Conservation (phyloP, 768 basidiomycete species). For the Lanmaoa rubissima region DNA sequence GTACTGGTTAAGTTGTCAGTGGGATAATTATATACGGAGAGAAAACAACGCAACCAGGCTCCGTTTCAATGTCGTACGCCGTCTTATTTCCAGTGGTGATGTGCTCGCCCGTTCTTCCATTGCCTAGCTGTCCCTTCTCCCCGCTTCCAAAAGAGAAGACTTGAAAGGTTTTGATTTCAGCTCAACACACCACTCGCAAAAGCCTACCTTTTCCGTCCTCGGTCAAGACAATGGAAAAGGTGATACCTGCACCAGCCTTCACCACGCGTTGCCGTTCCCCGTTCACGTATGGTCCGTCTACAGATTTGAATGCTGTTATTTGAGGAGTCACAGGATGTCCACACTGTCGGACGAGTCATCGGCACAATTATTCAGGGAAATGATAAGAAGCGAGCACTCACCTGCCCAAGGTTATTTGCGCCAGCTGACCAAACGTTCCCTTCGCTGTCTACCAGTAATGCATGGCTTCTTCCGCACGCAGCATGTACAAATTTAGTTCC, state of each 20-base stretch:
- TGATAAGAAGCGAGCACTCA: conserved; percentile 32
- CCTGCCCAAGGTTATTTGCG: conserved; percentile 78
- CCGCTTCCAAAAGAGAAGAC: conserved; percentile 90
- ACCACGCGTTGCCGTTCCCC: conserved; percentile 65
- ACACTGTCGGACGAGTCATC: conserved; percentile 45
- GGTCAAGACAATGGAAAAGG: conserved; percentile 81
- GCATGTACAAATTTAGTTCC: conserved; percentile 73
- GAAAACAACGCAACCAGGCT: conserved; percentile 52
- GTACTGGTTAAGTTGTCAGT: conserved; percentile 44
- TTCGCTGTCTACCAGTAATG: conserved; percentile 75
- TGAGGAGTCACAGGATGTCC: conserved; percentile 68
- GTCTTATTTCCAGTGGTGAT: conserved; percentile 85
- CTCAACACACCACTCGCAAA: not conserved
- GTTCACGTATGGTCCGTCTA: conserved; percentile 55
- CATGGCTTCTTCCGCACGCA: conserved; percentile 81
- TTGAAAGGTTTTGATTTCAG: conserved; percentile 27
- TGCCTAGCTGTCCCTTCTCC: conserved; percentile 91
- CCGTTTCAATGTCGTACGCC: conserved; percentile 72
- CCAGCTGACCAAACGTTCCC: conserved; percentile 86
- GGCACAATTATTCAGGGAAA: not conserved
- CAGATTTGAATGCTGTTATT: conserved; percentile 59
- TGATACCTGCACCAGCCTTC: conserved; percentile 77
- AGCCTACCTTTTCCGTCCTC: conserved; percentile 72
- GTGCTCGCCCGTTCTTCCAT: conserved; percentile 90
- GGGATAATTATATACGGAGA: not conserved